Evolutionary conservation across 2,329 filamentous ascomycete species (phyloP).

Genomic region (Dryadomyces sulphureus): DNA sequence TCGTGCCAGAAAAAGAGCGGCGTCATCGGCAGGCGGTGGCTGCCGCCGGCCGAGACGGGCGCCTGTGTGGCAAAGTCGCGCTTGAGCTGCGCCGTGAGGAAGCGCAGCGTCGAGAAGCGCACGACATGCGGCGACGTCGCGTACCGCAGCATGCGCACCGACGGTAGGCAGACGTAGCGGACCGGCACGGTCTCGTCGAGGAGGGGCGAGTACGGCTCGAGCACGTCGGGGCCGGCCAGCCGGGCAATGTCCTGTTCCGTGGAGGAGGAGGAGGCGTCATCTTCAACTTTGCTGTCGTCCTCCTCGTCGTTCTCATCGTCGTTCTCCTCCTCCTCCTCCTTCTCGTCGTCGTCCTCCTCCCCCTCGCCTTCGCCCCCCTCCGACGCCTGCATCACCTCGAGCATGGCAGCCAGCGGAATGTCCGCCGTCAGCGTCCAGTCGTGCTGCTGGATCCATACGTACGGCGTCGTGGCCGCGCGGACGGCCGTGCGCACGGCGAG

Average conservation of each 20-base stretch:
- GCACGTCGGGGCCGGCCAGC: not conserved
- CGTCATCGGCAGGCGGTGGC: constrained; percentile 27
- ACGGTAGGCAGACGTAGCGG: constrained; percentile 38
- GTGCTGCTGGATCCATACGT: constrained; percentile 43
- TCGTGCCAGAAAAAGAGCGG: constrained; percentile 46
- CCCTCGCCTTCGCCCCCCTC: constrained; percentile 1
- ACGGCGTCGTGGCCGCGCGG: constrained; percentile 28
- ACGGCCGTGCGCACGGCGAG: constrained; percentile 37
- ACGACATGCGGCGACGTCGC: constrained; percentile 30
- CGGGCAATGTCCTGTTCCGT: not conserved
- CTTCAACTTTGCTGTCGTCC: not conserved
- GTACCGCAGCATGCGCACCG: constrained; percentile 35
- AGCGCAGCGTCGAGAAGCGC: constrained; percentile 24
- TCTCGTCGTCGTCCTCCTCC: not conserved
- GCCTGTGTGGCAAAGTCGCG: constrained; percentile 19
- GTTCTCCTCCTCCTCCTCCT: not conserved
- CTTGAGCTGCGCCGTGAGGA: constrained; percentile 26
- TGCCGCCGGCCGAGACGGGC: not conserved
- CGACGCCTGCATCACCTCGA: constrained; percentile 29
- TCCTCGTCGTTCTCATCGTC: not conserved
- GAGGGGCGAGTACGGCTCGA: not conserved
- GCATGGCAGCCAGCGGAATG: constrained; percentile 27
- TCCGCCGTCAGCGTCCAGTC: constrained; percentile 34
- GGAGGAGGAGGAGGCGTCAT: too few species aligned
- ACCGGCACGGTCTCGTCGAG: constrained; percentile 14